A percentile compares a stretch with the other conserved stretches of the same genome.
phyloP scores from a whole-genome alignment of 2,329 filamentous ascomycete species.

The Epichloe gansuensis region DNA sequence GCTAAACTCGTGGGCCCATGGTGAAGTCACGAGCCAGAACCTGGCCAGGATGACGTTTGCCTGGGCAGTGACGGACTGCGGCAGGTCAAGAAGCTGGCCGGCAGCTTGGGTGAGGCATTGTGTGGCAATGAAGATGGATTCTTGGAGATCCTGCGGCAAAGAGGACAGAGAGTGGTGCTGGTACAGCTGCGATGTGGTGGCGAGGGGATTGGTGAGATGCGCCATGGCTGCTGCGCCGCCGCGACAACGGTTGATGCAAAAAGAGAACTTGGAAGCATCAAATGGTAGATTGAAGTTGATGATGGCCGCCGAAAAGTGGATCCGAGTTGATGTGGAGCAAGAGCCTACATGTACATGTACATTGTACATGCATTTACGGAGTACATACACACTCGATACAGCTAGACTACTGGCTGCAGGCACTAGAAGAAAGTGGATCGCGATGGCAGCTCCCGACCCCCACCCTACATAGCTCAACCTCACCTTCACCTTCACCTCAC shows the following conservation, averaged over 20 bases:
- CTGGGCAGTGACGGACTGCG: constrained; percentile 75
- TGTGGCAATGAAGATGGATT: constrained; percentile 57
- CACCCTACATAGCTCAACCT: not conserved
- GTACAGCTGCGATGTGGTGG: constrained; percentile 57
- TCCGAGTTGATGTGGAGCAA: not conserved
- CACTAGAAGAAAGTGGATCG: not conserved
- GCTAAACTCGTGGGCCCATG: constrained; percentile 45
- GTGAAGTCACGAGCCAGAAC: constrained; percentile 56
- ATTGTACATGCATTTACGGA: too few species aligned
- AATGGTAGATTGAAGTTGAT: not conserved
- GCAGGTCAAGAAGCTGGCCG: constrained; percentile 68
- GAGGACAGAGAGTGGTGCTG: constrained; percentile 39
- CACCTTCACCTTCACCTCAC: not conserved
- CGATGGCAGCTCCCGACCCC: not conserved
- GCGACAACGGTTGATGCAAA: not conserved
- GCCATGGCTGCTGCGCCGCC: constrained; percentile 28
- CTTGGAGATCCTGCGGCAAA: constrained; percentile 56
- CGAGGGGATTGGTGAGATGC: constrained; percentile 58
- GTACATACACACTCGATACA: too few species aligned
- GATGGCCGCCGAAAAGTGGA: not conserved
- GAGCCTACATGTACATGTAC: too few species aligned
- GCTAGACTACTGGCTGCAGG: too few species aligned
- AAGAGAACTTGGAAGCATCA: not conserved
- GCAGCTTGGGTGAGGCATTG: constrained; percentile 66
- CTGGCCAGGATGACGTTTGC: constrained; percentile 72